These are phyloP conservation scores for Castanea crenata DNA, from an alignment of 306 rosid genomes.

Conservation along the genomic window DNA sequence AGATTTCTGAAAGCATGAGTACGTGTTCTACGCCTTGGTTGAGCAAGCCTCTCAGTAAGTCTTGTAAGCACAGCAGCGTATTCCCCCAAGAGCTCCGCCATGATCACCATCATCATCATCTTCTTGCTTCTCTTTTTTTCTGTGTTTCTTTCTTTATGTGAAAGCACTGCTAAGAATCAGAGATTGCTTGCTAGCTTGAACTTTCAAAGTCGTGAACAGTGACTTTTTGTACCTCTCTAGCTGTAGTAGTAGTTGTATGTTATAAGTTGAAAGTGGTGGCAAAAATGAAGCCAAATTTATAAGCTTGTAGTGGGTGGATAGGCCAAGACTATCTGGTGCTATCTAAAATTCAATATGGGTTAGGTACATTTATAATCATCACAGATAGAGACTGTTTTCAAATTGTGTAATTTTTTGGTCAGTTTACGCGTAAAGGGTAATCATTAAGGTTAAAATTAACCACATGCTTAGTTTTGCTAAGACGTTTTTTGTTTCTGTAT, in stretches of 20 bases:
- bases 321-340: not conserved
- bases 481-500: not conserved
- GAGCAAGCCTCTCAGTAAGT: conserved; percentile 34
- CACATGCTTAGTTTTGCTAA: not conserved
- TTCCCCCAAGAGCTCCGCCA: conserved; percentile 54
- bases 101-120: conserved; percentile 61
- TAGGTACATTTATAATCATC: conserved; percentile 16
- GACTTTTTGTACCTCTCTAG: no score
- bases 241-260: no score
- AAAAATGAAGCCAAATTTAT: conserved; percentile 21
- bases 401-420: not conserved
- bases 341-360: not conserved
- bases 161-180: not conserved
- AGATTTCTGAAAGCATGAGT: conserved; percentile 30
- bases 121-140: conserved; percentile 7
- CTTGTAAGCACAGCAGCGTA: conserved; percentile 45
- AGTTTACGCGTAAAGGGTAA: conserved; percentile 17
- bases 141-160: not conserved
- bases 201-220: no score
- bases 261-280: no score
- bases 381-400: not conserved
- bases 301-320: conserved; percentile 4
- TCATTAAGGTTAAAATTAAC: conserved; percentile 9
- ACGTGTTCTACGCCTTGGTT: conserved; percentile 17
- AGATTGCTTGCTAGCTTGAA: not conserved